phyloP scores from a whole-genome alignment of 1,284 basidiomycete species.

The Leccinum angustisporum region DNA sequence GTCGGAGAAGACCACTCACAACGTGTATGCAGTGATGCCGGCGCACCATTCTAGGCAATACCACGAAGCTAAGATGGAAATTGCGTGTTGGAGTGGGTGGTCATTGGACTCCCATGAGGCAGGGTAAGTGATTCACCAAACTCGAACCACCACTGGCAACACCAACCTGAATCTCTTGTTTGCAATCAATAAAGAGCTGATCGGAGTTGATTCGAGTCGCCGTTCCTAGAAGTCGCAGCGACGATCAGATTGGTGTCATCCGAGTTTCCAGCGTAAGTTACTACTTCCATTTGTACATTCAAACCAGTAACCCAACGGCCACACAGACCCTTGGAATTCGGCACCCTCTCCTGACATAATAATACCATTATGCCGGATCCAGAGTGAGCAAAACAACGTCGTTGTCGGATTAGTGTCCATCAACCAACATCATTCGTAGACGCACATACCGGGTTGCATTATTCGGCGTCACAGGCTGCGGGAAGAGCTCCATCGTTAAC shows the following conservation, averaged over 20 bases:
- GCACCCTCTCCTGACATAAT: background rate
- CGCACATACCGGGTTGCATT: conserved; percentile 28
- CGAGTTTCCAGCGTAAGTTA: conserved; percentile 8
- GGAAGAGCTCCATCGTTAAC: conserved; percentile 32
- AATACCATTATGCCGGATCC: conserved; percentile 7
- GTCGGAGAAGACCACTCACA: background rate
- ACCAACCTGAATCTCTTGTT: background rate
- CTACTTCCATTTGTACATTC: background rate
- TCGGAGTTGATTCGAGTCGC: background rate
- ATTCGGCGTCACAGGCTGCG: conserved; percentile 29
- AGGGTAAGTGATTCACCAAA: conserved; percentile 7
- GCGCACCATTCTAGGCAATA: background rate
- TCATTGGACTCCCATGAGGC: conserved; percentile 20
- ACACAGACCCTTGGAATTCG: conserved; percentile 1
- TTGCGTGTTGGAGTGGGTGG: conserved; percentile 6
- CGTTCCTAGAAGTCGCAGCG: background rate
- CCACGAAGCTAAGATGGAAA: conserved; percentile 18
- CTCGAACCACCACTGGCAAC: background rate
- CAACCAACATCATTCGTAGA: conserved; percentile 16
- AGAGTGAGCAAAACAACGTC: conserved; percentile 21
- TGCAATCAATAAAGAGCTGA: background rate
- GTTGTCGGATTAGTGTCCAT: background rate
- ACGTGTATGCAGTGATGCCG: background rate
- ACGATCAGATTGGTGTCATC: background rate
- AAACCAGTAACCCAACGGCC: background rate